Base-by-base conservation (phyloP, 768 basidiomycete species). In the Boletellus sp. region DNA sequence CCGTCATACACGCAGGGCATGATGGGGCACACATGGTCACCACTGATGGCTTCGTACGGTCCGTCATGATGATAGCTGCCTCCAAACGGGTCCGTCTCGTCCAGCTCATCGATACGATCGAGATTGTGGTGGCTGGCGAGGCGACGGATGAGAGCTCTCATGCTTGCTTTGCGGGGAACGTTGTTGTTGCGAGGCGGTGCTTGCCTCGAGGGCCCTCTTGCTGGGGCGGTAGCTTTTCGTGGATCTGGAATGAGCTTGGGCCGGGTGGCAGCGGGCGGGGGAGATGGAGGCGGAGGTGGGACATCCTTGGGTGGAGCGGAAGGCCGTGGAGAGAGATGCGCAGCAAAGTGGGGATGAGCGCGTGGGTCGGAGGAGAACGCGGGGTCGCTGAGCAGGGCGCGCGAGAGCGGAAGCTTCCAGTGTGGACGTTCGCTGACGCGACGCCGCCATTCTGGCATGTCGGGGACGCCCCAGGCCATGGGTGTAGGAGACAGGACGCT, bases 21-120 rank as follows among this genome's bases (percentile, higher is more conserved):
- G 28, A 48, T 46, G 17, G 57, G 53, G 11, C 55, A 47, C 3
- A 31, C 47, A 23, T 54, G 45, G 52, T 47, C 54, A 52, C n/a
- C 71, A 34, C 63, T 62, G 35, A 78, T 74, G 3, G 77, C 85
- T 60, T 90, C 85, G 58, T 90, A 91, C n/a, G 86, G 87, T 0
- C 87, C 83, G 28, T 72, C 73, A 57, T 90, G 86, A 61, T 90
- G 88, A 53, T 84, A 68, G 16, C 73, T 66, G 8, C 74, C 52
- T 4, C 87, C 87, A 50, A 82, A 73, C 2, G 87, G 86, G 64
- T 82, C 85, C 6, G 80, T 79, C 62, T 87, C 85, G 63, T 90
- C 89, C 31, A 90, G 67, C 65, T 88, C 85, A 61, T 91, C 88
- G 53, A 91, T 84, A 26, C 76, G 74, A 69, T 90, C 88, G 45